A percentile compares a stretch with the other conserved stretches of the same genome.
These are phyloP conservation scores for Cetraspora pellucida DNA, from an alignment of 192 early-diverging fungal genomes.

Conservation along the genomic window DNA sequence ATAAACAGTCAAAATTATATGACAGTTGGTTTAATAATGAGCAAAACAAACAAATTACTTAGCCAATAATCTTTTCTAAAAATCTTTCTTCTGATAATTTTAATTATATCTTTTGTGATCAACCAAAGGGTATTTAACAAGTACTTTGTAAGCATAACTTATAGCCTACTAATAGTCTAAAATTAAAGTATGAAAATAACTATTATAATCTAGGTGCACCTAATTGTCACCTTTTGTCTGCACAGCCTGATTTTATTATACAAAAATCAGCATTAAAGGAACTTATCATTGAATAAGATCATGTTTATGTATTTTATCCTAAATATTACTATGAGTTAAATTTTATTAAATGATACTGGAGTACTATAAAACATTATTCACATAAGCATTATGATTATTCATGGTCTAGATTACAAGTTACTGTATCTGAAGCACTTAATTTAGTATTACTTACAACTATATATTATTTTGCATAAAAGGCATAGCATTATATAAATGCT, in stretches of 20 bases:
- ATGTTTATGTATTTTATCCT: constrained; percentile 35
- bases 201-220: not conserved
- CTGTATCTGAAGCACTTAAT: constrained; percentile 34
- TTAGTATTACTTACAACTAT: constrained; percentile 33
- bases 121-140: constrained; percentile 17
- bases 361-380: constrained; percentile 36
- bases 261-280: constrained; percentile 24
- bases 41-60: not conserved
- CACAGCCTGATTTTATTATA: constrained; percentile 32
- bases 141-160: not conserved
- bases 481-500: constrained; percentile 35
- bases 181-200: constrained; percentile 12
- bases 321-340: constrained; percentile 41
- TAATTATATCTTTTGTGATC: not conserved
- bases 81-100: not conserved
- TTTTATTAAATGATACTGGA: constrained; percentile 40
- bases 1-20: constrained; percentile 23
- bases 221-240: constrained; percentile 28
- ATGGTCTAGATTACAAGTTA: constrained; percentile 32
- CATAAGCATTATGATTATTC: constrained; percentile 37
- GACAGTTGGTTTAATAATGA: not conserved
- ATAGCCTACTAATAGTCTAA: not conserved
- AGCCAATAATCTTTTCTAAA: not conserved
- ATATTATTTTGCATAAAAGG: constrained; percentile 17
- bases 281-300: constrained; percentile 22